Conservation (phyloP, 768 basidiomycete genomes). For the Kwoniella dejecticola region DNA sequence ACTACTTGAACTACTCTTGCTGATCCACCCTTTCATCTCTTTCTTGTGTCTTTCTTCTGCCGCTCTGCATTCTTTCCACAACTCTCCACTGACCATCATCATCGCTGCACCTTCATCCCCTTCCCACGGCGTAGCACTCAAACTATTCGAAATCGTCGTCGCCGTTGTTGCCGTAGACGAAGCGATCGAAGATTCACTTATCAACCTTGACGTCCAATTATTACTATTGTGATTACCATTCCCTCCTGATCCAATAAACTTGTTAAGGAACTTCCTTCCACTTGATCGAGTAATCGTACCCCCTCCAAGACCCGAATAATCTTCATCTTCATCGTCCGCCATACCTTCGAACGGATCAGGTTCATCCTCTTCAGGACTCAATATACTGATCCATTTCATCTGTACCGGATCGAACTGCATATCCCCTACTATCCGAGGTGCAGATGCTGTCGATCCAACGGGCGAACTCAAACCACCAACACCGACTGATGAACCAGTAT, state of each 20-base stretch:
- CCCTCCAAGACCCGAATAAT: slow-evolving; percentile 74
- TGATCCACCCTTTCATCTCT: slow-evolving; percentile 80
- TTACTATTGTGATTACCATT: not conserved
- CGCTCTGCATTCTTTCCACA: slow-evolving; percentile 68
- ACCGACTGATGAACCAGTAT: slow-evolving; percentile 76
- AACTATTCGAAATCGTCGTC: not conserved
- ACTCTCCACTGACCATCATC: slow-evolving; percentile 60
- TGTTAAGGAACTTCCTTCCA: slow-evolving; percentile 19
- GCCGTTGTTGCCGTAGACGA: slow-evolving; percentile 36
- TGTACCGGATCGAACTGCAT: slow-evolving; percentile 94
- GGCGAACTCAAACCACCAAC: slow-evolving; percentile 7
- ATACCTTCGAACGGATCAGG: slow-evolving; percentile 93
- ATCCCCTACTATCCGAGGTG: slow-evolving; percentile 79
- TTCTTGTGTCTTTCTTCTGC: slow-evolving; percentile 80
- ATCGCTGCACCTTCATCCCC: not conserved
- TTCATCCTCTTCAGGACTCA: slow-evolving; percentile 82
- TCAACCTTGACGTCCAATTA: slow-evolving; percentile 13
- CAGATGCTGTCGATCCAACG: slow-evolving; percentile 8
- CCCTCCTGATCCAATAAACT: not conserved
- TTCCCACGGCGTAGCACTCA: not conserved
- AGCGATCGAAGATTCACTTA: slow-evolving; percentile 26
- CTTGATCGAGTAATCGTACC: slow-evolving; percentile 73
- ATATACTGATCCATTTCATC: slow-evolving; percentile 92
- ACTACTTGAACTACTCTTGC: not conserved
- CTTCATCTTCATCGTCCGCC: slow-evolving; percentile 81